Evolutionary conservation across 352 stramenopile genomes (phyloP).

Genomic region (Elongisporangium prolatum): DNA sequence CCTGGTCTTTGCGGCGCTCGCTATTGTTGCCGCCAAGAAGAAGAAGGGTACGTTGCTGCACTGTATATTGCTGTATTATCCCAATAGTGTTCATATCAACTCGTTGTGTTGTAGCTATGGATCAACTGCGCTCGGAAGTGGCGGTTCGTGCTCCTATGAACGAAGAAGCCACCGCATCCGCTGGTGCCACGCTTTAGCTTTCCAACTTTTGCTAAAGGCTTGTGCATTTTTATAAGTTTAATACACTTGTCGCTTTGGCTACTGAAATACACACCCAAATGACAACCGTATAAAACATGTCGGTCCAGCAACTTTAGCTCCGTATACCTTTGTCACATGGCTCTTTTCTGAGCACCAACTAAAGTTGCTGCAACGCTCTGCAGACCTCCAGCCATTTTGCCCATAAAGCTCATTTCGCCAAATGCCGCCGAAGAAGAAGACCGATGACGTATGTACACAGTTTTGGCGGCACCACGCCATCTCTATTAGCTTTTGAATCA

Average conservation of each 20-base stretch:
- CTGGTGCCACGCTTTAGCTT: background rate
- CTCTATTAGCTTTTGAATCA: background rate
- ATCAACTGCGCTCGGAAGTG: background rate
- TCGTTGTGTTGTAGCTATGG: background rate
- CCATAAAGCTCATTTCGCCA: conserved; percentile 2
- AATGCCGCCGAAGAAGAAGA: conserved; percentile 87
- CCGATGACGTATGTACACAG: conserved; percentile 41
- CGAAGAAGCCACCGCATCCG: background rate
- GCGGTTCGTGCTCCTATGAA: background rate
- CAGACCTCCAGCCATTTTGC: background rate
- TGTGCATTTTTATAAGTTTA: conserved; percentile 1
- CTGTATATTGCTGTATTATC: conserved; percentile 1
- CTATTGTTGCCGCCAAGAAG: conserved; percentile 63
- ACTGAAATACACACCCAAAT: background rate
- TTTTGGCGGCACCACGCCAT: background rate
- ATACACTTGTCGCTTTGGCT: background rate
- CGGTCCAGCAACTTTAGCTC: background rate
- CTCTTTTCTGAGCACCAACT: background rate
- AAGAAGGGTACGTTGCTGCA: conserved; percentile 47
- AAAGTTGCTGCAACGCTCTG: background rate
- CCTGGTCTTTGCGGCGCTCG: conserved; percentile 69
- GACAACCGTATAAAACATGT: background rate
- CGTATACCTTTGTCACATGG: background rate
- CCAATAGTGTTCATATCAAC: background rate
- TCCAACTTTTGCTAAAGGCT: background rate